Conservation (phyloP, 352 stramenopile species). For the Phytophthora constricta region DNA sequence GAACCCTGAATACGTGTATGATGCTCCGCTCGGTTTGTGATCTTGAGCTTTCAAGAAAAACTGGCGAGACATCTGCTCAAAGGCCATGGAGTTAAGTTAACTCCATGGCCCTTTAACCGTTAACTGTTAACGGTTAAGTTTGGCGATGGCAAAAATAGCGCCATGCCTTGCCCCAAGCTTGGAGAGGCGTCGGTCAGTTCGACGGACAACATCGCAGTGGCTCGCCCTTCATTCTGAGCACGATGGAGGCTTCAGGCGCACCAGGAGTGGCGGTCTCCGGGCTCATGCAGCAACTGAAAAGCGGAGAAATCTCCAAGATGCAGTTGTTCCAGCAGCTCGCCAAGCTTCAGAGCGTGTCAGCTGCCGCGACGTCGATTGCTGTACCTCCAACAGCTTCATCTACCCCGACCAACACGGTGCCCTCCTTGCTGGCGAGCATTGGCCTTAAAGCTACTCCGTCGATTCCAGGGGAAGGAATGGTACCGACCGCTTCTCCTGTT, state of each 20-base stretch:
- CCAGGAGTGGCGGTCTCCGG: slow-evolving; percentile 55
- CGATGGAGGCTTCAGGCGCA: slow-evolving; percentile 50
- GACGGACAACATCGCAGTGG: not conserved
- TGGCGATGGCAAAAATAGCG: not conserved
- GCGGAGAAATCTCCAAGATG: slow-evolving; percentile 85
- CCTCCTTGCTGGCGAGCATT: slow-evolving; percentile 3
- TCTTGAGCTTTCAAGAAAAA: too few species aligned
- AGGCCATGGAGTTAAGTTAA: too few species aligned
- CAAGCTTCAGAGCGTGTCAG: slow-evolving; percentile 53
- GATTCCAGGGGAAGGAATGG: not conserved
- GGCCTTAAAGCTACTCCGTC: slow-evolving; percentile 10
- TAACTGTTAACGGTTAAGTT: not conserved
- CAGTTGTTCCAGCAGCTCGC: slow-evolving; percentile 87
- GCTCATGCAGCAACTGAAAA: slow-evolving; percentile 88
- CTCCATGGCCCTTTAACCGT: not conserved
- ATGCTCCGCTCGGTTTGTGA: too few species aligned
- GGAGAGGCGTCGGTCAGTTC: not conserved
- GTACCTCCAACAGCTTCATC: slow-evolving; percentile 9
- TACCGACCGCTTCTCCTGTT: not conserved
- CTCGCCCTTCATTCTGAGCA: not conserved
- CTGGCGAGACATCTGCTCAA: too few species aligned
- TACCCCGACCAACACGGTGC: not conserved
- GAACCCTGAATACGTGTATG: too few species aligned
- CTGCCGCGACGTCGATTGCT: not conserved
- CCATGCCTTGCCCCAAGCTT: too few species aligned